Evolutionary conservation across 2,329 filamentous ascomycete genomes (phyloP), one percentile per base, ranked within the genome.

Genomic region (Claviceps africana): DNA sequence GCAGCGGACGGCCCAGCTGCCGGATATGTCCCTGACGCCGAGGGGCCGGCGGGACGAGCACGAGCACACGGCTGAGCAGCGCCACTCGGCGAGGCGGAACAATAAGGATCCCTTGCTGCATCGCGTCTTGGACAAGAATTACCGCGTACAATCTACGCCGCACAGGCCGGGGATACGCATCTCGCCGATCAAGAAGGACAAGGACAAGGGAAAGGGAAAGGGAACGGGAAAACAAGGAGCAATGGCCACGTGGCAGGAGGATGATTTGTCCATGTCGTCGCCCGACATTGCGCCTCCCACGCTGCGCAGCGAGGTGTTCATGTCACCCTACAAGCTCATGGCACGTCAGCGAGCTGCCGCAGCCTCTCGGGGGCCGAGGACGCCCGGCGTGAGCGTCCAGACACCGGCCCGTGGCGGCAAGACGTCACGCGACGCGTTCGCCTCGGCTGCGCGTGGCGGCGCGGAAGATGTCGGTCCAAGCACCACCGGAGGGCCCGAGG

Each of bases 111-210:
- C 87, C 2, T 74, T 97, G 9, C 77, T 98, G 42, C 91, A 97
- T 66, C 86, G 86, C 54, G 76, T 97, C n/a, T 79, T 95, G 5
- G 90, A 97, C 72, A 96, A 94, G 69, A 96, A 86, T 53, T 98
- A 95, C 71, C 87, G 91, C 33, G 77, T 98, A 25, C 88, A 94
- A 67, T 88, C 91, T 6, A 98, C 93, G 10, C 93, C 93, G 0
- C 83, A 93, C 58, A 84, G 82, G 61, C 63, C 65, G 3, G 58
- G 67, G 3, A 61, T 66, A 33, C 70, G 70, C 37, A 65, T 73
- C 44, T 76, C 73, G 8, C 74, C 75, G 1, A 62, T 74, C 51
- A 74, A 73, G 54, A 62, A 52, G 42, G 48, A 51, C 43, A 37
- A 48, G 37, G 50, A 50, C 31, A 57, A 51, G 33, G 57, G 59